These are phyloP conservation scores for Leucoagaricus sp. DNA, from an alignment of 1,284 basidiomycete species.

Conservation along the genomic window DNA sequence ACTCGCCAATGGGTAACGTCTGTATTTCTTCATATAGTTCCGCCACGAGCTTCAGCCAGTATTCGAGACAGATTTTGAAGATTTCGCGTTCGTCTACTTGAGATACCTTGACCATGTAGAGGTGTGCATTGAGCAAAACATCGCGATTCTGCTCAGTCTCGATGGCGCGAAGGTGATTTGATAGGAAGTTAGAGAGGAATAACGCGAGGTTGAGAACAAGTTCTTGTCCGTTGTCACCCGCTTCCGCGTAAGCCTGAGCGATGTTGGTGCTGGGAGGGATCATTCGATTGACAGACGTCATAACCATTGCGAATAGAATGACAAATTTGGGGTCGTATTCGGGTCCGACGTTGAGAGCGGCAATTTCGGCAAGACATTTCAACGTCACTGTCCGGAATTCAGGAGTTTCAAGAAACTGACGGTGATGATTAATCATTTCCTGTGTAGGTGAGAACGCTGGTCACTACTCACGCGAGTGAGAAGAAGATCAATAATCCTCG, in stretches of 20 bases:
- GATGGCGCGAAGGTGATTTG: slow-evolving; percentile 88
- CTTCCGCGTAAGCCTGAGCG: slow-evolving; percentile 88
- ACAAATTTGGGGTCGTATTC: slow-evolving; percentile 99
- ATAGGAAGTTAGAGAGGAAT: slow-evolving; percentile 97
- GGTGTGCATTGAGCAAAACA: slow-evolving; percentile 93
- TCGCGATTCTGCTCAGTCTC: slow-evolving; percentile 93
- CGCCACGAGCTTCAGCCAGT: slow-evolving; percentile 98
- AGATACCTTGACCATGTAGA: slow-evolving; percentile 98
- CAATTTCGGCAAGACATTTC: slow-evolving; percentile 98
- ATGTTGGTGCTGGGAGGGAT: slow-evolving; percentile 97
- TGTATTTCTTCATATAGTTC: slow-evolving; percentile 99
- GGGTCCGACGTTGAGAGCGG: slow-evolving; percentile 90
- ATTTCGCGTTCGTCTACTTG: slow-evolving; percentile 99
- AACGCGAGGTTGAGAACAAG: slow-evolving; percentile 96
- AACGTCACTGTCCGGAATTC: slow-evolving; percentile 98
- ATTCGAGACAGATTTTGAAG: slow-evolving; percentile 99
- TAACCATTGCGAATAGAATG: slow-evolving; percentile 96
- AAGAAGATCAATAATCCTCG: slow-evolving; percentile 94
- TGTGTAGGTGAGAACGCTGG: slow-evolving; percentile 7
- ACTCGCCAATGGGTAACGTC: slow-evolving; percentile 89
- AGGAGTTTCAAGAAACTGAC: slow-evolving; percentile 92
- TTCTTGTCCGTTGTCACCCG: slow-evolving; percentile 94
- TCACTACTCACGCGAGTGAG: slow-evolving; percentile 74
- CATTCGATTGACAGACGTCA: slow-evolving; percentile 97
- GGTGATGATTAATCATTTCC: not conserved